Base-by-base conservation (phyloP, 2,329 filamentous ascomycete genomes). In the Parafenestella ontariensis region DNA sequence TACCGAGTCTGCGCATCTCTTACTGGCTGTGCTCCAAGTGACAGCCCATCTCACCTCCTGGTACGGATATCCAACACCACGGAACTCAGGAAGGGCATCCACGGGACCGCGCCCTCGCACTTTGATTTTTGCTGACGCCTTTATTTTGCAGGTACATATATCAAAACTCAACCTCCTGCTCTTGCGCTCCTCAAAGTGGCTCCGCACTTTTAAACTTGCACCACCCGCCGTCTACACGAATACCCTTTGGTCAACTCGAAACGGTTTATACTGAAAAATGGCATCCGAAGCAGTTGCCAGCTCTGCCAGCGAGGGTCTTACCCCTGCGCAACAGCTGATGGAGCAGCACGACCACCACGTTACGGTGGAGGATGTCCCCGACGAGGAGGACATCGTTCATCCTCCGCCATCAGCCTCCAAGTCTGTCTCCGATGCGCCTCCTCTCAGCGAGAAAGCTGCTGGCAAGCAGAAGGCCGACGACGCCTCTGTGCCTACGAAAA, bases 341-440 rank as follows among this genome's bases (percentile, higher is more conserved):
- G 82, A 87, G 71, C 83, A 87, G 76, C 88, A 90, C 60, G 71
- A 84, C 66, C 84, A 86, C 75, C 83, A 86, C 68, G 84, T 85
- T 62, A 92, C 88, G 21, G 84, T 96, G 62, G 92, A 96, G 77
- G 92, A 96, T 44, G 87, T 85, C 34, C 82, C 84, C 24, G 92
- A 96, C 71, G 91, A 96, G 76, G 91, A 96, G 37, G 85, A 91
- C 61, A 76, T 87, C 61, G 79, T 80, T 62, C 79, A 84, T 77
- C 79, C 84, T 66, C 80, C 83, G 51, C 83, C 78, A 46, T 84
- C 79, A 51, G 78, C 75, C 47, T 84, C 79, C 41, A 71, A 77
- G 37, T 41, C 64, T 46, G 56, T 62, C 28, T 49, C 63, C 18
- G 64, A 68, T 28, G 54, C 60, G 46, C 34, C 59, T 54, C 79